These are phyloP conservation scores for Beauveria medogensis DNA, from an alignment of 2,329 filamentous ascomycete species.

Conservation along the genomic window DNA sequence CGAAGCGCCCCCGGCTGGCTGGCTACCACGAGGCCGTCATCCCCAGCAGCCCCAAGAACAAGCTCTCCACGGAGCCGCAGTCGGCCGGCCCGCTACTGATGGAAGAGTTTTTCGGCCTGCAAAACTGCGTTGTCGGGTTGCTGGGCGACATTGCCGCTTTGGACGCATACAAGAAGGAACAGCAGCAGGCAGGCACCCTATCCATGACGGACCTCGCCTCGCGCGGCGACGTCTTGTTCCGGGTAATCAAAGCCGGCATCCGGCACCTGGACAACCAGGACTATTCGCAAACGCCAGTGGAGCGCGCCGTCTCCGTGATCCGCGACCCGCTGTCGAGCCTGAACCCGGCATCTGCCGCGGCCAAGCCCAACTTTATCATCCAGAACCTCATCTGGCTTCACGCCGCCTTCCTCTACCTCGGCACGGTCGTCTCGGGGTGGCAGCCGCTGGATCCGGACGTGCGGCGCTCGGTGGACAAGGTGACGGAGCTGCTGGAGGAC, in stretches of 20 bases:
- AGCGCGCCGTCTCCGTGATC: constrained; percentile 11
- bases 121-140: constrained; percentile 49
- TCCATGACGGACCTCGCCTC: constrained; percentile 37
- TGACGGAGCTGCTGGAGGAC: constrained; percentile 26
- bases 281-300: background rate
- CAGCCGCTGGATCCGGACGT: constrained; percentile 38
- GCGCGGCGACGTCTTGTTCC: constrained; percentile 34
- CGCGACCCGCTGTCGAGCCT: constrained; percentile 18
- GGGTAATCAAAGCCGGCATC: constrained; percentile 26
- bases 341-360: constrained; percentile 14
- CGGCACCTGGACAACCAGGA: constrained; percentile 20
- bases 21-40: constrained; percentile 34
- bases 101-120: constrained; percentile 44
- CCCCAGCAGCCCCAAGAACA: constrained; percentile 19
- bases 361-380: constrained; percentile 17
- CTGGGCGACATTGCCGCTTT: constrained; percentile 46
- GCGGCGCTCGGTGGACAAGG: constrained; percentile 23
- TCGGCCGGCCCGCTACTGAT: constrained; percentile 30
- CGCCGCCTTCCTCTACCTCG: constrained; percentile 38
- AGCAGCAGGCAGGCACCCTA: constrained; percentile 33
- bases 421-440: constrained; percentile 43
- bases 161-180: constrained; percentile 46
- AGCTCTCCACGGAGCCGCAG: constrained; percentile 15
- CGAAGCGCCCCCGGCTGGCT: constrained; percentile 32
- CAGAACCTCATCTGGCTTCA: constrained; percentile 39